Evolutionary conservation across 129 eudicot species (phyloP).

Genomic region (Smallanthus sonchifolius): DNA sequence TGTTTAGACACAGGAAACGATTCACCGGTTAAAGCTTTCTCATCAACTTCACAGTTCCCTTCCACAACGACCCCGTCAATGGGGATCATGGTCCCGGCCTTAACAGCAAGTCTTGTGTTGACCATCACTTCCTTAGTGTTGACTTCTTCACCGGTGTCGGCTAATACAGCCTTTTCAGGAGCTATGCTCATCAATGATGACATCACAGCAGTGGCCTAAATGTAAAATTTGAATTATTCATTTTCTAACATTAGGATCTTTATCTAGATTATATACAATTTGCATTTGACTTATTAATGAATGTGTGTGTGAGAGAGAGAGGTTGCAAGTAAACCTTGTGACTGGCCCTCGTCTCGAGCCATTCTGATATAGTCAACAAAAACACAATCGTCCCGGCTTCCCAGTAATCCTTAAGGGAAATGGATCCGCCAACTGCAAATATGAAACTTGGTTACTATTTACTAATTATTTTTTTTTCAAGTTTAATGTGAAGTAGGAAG

Average conservation of each 20-base stretch:
- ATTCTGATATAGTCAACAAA: slow-evolving; percentile 53
- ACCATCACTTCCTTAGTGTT: slow-evolving; percentile 52
- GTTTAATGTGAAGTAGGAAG: too few species aligned
- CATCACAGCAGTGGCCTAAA: slow-evolving; percentile 81
- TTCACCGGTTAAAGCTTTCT: slow-evolving; percentile 87
- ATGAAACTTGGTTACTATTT: not conserved
- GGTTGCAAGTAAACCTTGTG: slow-evolving; percentile 42
- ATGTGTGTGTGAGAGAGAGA: not conserved
- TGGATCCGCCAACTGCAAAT: slow-evolving; percentile 65
- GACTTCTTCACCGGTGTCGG: slow-evolving; percentile 70
- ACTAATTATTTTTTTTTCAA: too few species aligned
- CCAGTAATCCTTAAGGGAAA: slow-evolving; percentile 47
- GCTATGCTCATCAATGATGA: slow-evolving; percentile 65
- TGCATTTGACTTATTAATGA: not conserved
- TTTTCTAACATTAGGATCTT: not conserved
- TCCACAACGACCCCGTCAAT: slow-evolving; percentile 82
- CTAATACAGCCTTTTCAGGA: slow-evolving; percentile 74
- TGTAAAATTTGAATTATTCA: not conserved
- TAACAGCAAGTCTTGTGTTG: slow-evolving; percentile 77
- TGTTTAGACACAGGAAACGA: slow-evolving; percentile 78
- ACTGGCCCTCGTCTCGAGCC: slow-evolving; percentile 71
- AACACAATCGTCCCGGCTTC: slow-evolving; percentile 80
- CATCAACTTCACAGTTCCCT: slow-evolving; percentile 86
- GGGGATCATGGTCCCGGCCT: slow-evolving; percentile 80
- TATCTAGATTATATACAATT: not conserved